Evolutionary conservation across 192 early-diverging fungal species (phyloP), one percentile per base, ranked within the genome.

Genomic region (Backusella westeae): DNA sequence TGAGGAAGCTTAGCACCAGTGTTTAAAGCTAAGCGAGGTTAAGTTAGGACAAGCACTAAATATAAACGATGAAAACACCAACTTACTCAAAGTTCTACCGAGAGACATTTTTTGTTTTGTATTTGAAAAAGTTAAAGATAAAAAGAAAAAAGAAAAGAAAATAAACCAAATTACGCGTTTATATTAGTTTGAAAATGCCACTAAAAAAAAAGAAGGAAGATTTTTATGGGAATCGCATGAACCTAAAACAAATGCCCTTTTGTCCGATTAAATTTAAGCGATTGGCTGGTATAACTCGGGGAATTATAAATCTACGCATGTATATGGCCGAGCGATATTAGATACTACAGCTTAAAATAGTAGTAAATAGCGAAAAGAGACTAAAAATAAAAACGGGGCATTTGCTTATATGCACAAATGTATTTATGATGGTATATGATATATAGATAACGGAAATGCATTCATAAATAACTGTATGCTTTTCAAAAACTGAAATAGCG

Each of bases 1-100:
- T 85, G 79, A 49, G 91, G 91, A 79, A 94, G 90, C 56, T 80
- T 77, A 34, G 85, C 82, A 72, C 92, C 91, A 52, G 87, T 91
- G 84, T 89, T 86, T 59, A 94, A 91, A 41, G 76, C 76, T 76
- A 36, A 9, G 5, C 1, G 34, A 19, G 10, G 19, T 35, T 1
- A n/a, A 41, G 26, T 34, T 52, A 72, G 41, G 2, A 52, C 6
- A 34, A n/a, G 0, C 23, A 17, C 9, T 49, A 49, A 53, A 53
- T 6, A 35, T 10, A 34, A 53, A 72, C 19, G 21, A 21, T 6
- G 8, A 53, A 12, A 32, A 12, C 34, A 36, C 67, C 34, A 34
- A 34, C 76, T 72, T 74, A 78, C 74, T 80, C 32, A 80, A 71
- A 38, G 70, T 76, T 42, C 79, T 75, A 71, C 75, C 75, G 32